Base-by-base conservation (phyloP, 2,329 filamentous ascomycete species). In the Ascochyta viciae-villosae region DNA sequence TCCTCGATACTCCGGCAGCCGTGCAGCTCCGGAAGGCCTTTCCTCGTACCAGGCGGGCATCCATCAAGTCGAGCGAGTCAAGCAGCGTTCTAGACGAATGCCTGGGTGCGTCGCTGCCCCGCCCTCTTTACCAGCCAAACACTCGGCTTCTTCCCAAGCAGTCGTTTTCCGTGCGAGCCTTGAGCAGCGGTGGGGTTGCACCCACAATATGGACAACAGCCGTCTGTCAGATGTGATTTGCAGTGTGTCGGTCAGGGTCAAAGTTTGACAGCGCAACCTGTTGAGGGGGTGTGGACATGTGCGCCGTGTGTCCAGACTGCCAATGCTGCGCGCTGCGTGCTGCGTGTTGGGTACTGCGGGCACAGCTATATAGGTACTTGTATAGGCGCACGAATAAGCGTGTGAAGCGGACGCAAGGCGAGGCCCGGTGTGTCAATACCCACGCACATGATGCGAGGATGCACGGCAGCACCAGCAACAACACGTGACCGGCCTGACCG, bases 31-130 rank as follows among this genome's bases (percentile, higher is more conserved):
- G 59, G 55, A 47, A 60, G 57, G 51, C 44, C 60, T 40, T 34
- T 55, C 50, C 64, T 53, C 54, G 57, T 61, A 62, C 60, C 61
- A 63, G 54, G 60, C 53, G 54, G 54, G 46, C 44, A 44, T 41
- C 46, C 52, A 50, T 50, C 42, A 59, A 59, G 50, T 44, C 46
- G 40, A 53, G 48, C 64, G 65, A 68, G 64, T 67, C 65, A 67
- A 57, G 48, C 54, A 55, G 48, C 45, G 58, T 64, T 68, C 65
- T 67, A 62, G 65, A 67, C 52, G 54, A 48, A 49, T 47, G 46
- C 31, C 46, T 57, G 50, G 46, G 48, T 54, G 48, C 48, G 39
- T 60, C 27, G 47, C 35, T 44, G 51, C 56, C 59, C 60, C 60
- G 50, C 60, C 34, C 42, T 51, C 49, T 53, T 52, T 39, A 37